Conservation (phyloP, 768 basidiomycete species). For the Leccinum uliginosum region DNA sequence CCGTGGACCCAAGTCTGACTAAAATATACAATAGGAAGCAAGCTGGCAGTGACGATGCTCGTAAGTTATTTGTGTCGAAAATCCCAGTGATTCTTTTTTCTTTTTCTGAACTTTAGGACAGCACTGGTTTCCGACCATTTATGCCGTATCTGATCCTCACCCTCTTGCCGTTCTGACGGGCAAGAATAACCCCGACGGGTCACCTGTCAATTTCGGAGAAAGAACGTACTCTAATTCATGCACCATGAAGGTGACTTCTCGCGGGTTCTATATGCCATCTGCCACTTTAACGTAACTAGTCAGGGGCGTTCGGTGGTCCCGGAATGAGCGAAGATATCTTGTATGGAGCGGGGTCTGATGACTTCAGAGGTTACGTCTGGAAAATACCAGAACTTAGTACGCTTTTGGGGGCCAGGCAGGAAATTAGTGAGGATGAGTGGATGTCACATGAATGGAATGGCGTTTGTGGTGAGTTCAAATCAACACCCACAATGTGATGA, state of each 20-base stretch:
- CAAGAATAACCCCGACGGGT: slow-evolving; percentile 51
- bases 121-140: slow-evolving; percentile 71
- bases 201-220: slow-evolving; percentile 40
- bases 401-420: slow-evolving; percentile 42
- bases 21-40: slow-evolving; percentile 43
- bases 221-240: slow-evolving; percentile 66
- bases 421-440: slow-evolving; percentile 48
- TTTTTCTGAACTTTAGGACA: slow-evolving; percentile 24
- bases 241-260: slow-evolving; percentile 63
- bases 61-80: slow-evolving; percentile 36
- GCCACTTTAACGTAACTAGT: slow-evolving; percentile 36
- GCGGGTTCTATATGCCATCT: not conserved
- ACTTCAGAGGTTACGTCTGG: slow-evolving; percentile 80
- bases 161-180: slow-evolving; percentile 70
- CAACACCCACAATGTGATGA: slow-evolving; percentile 10
- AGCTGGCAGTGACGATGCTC: slow-evolving; percentile 62
- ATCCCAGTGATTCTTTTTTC: not conserved
- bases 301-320: slow-evolving; percentile 70
- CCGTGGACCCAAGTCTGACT: not conserved
- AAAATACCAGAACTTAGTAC: slow-evolving; percentile 51
- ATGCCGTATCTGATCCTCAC: slow-evolving; percentile 58
- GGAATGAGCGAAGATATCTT: slow-evolving; percentile 50
- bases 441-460: slow-evolving; percentile 25
- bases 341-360: slow-evolving; percentile 78
- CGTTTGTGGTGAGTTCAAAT: slow-evolving; percentile 28